Evolutionary conservation across 1,284 basidiomycete genomes (phyloP), one percentile per base, ranked within the genome.

Genomic region (Afroboletus lepidellus): DNA sequence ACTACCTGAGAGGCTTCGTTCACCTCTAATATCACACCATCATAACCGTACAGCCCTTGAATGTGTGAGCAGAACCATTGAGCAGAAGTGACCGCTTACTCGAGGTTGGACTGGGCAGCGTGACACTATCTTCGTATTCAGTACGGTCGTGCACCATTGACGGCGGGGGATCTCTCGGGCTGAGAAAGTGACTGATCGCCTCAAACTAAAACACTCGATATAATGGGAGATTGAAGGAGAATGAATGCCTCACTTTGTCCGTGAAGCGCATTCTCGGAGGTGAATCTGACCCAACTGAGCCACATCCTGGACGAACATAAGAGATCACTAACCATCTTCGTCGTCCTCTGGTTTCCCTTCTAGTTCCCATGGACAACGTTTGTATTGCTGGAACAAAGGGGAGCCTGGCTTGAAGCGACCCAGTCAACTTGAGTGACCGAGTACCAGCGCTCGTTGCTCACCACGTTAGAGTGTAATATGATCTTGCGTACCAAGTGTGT

Each of bases 121-220:
- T 86, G 24, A 91, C 71, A 34, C 81, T 75, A 41, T 87, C 83
- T 47, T 93, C 89, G 46, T 93, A 90, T 55, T 90, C 89, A 4
- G 87, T 85, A 46, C 92, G 79, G 67, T 94, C 89, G n/a, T 93
- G 79, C 27, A 85, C 75, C 92, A 94, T 94, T 0, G 87, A 88
- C 2, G 86, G 85, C 9, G 87, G 83, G 16, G 79, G 74, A 60
- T 87, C 84, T 21, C 77, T 77, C 9, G 86, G 85, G 55, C 79
- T 81, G 3, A 90, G 76, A 60, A 90, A 89, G 57, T 87, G 87
- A 50, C 81, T 82, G 51, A 89, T 86, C 15, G 81, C 83, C 61
- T 90, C 87, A 46, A 86, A 85, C 84, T 90, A 51, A 8, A 25
- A 44, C 18, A 8, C 13, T 56, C 29, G 29, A 37, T 42, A 34